A percentile compares a stretch with the other conserved stretches of the same genome.
phyloP scores from a whole-genome alignment of 495 filamentous ascomycete species.

The Astrothelium subdiscretum region DNA sequence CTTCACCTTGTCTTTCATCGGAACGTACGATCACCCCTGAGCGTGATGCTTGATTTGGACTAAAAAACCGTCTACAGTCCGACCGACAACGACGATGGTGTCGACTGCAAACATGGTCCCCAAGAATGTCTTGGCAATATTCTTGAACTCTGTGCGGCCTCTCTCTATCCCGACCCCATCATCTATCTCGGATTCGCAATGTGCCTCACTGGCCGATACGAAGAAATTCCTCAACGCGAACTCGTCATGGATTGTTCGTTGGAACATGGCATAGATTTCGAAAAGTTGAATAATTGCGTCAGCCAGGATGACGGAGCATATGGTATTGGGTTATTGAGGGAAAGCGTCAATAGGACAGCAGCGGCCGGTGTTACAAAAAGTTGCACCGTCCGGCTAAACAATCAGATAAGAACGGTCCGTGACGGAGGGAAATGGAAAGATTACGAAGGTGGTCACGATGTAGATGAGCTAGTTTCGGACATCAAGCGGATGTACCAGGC shows the following conservation, averaged over 20 bases:
- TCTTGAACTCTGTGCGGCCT: conserved; percentile 78
- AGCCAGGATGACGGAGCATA: conserved; percentile 52
- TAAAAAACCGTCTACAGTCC: conserved; percentile 11
- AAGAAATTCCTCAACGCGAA: conserved; percentile 56
- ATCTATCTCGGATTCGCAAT: conserved; percentile 82
- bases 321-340: conserved; percentile 54
- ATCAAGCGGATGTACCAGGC: conserved; percentile 41
- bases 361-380: conserved; percentile 63
- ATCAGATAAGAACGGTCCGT: conserved; percentile 69
- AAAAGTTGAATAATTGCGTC: conserved; percentile 66
- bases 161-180: conserved; percentile 70
- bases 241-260: conserved; percentile 76
- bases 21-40: conserved; percentile 40
- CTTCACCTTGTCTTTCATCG: conserved; percentile 85
- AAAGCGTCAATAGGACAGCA: conserved; percentile 61
- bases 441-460: conserved; percentile 56
- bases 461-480: conserved; percentile 62
- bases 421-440: conserved; percentile 73
- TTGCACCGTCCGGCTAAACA: conserved; percentile 76
- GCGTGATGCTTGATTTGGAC: neutral
- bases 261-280: conserved; percentile 80
- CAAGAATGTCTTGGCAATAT: conserved; percentile 90
- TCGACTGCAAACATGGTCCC: conserved; percentile 79
- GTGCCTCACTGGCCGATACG: conserved; percentile 66
- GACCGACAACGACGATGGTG: conserved; percentile 42